Evolutionary conservation across 495 filamentous ascomycete genomes (phyloP).

Genomic region (Rusavskia elegans): DNA sequence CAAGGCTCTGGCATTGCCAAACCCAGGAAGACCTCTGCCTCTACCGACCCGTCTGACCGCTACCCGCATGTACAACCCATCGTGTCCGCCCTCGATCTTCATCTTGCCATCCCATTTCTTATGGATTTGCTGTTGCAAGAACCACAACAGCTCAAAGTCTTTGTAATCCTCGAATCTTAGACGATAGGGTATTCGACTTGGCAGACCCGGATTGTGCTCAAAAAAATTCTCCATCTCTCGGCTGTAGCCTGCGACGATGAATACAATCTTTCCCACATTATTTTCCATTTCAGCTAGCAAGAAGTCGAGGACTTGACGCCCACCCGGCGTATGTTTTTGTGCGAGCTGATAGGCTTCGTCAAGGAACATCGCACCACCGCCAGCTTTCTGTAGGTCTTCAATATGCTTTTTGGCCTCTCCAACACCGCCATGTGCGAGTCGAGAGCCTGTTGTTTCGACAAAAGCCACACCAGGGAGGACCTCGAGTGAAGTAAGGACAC

Average conservation of each 20-base stretch:
- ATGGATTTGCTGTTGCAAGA: conserved; percentile 31
- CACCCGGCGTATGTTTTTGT: conserved; percentile 24
- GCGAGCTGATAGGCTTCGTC: conserved; percentile 66
- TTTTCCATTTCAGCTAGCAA: conserved; percentile 65
- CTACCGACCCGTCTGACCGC: conserved; percentile 42
- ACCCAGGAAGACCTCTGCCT: conserved; percentile 47
- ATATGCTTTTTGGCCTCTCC: conserved; percentile 38
- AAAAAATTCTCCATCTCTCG: conserved; percentile 71
- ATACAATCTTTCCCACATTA: conserved; percentile 53
- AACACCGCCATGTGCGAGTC: conserved; percentile 48
- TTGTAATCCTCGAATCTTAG: conserved; percentile 56
- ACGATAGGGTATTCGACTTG: conserved; percentile 51
- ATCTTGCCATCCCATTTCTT: conserved; percentile 35
- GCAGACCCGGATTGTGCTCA: conserved; percentile 58
- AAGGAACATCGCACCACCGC: conserved; percentile 54
- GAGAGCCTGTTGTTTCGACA: conserved; percentile 52
- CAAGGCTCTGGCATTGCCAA: conserved; percentile 56
- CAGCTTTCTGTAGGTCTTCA: conserved; percentile 33
- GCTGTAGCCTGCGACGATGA: conserved; percentile 65
- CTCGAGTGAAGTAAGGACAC: conserved; percentile 45
- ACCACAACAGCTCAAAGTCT: conserved; percentile 44
- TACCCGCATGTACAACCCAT: conserved; percentile 52
- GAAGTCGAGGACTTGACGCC: conserved; percentile 52
- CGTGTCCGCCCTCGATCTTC: conserved; percentile 40
- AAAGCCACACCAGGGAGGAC: conserved; percentile 37